phyloP scores from a whole-genome alignment of 768 basidiomycete genomes.

The Suillus variegatus region DNA sequence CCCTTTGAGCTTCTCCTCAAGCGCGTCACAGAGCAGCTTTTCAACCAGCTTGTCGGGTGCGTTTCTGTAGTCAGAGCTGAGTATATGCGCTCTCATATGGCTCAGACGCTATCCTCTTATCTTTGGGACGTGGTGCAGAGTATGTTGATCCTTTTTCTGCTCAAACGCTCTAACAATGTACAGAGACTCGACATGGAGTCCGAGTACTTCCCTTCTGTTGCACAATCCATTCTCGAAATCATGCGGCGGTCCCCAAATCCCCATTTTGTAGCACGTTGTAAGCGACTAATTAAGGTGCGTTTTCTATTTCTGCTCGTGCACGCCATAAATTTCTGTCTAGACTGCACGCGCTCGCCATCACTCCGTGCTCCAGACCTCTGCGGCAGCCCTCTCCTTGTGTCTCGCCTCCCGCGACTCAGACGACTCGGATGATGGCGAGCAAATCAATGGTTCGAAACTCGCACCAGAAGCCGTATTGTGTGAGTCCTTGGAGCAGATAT shows the following conservation, averaged over 20 bases:
- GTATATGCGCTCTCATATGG: conserved; percentile 14
- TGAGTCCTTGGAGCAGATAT: conserved; percentile 46
- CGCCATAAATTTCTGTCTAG: conserved; percentile 20
- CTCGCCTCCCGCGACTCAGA: conserved; percentile 11
- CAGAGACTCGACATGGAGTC: conserved; percentile 63
- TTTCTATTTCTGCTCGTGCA: conserved; percentile 1
- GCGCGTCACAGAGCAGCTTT: conserved; percentile 53
- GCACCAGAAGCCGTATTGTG: conserved; percentile 40
- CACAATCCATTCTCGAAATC: conserved; percentile 51
- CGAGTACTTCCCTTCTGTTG: conserved; percentile 48
- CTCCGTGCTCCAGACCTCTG: conserved; percentile 28
- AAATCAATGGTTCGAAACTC: conserved; percentile 16
- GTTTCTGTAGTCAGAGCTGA: conserved; percentile 17
- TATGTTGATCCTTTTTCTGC: conserved; percentile 29
- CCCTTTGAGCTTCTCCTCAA: conserved; percentile 56
- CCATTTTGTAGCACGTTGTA: conserved; percentile 46
- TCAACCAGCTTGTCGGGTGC: conserved; percentile 63
- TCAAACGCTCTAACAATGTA: conserved; percentile 4
- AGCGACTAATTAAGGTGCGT: conserved; percentile 49
- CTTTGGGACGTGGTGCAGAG: conserved; percentile 70
- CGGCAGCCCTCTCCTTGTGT: conserved; percentile 29
- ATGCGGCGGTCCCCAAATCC: conserved; percentile 51
- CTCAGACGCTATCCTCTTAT: conserved; percentile 74
- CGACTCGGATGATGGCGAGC: conserved; percentile 17
- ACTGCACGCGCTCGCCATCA: conserved; percentile 25